These are phyloP conservation scores for Kwoniella mangroviensis DNA, from an alignment of 768 basidiomycete species.

Conservation along the genomic window DNA sequence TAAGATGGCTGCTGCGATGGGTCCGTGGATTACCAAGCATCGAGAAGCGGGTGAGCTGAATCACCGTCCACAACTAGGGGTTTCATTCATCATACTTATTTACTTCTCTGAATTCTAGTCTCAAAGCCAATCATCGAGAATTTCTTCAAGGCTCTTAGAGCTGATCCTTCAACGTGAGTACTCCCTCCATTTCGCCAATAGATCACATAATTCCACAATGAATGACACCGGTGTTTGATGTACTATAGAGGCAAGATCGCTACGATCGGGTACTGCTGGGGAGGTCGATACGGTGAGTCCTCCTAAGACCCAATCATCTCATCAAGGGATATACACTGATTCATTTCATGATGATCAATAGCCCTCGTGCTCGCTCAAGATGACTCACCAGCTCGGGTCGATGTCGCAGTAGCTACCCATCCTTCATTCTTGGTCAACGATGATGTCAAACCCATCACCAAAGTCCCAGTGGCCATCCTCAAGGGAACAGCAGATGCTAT, in stretches of 20 bases:
- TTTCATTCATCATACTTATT: neutral
- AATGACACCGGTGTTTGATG: neutral
- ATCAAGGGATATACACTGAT: neutral
- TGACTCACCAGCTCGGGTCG: constrained; percentile 35
- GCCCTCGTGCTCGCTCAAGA: constrained; percentile 41
- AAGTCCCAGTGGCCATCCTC: constrained; percentile 47
- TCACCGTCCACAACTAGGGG: neutral
- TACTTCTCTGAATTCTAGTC: constrained; percentile 23
- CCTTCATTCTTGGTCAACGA: constrained; percentile 53
- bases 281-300: constrained; percentile 49
- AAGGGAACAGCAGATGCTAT: constrained; percentile 54
- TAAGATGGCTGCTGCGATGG: constrained; percentile 52
- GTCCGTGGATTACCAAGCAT: constrained; percentile 55
- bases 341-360: neutral
- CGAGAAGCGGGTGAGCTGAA: constrained; percentile 50
- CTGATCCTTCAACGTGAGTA: constrained; percentile 49
- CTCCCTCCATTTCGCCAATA: neutral
- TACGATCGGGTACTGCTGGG: constrained; percentile 59
- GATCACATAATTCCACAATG: neutral
- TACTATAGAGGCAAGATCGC: constrained; percentile 51
- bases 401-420: constrained; percentile 59
- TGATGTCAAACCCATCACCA: constrained; percentile 50
- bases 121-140: constrained; percentile 54
- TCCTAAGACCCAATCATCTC: neutral
- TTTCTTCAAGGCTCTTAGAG: constrained; percentile 53